Conservation (phyloP, 768 basidiomycete genomes). For the Pulveroboletus ravenelii region DNA sequence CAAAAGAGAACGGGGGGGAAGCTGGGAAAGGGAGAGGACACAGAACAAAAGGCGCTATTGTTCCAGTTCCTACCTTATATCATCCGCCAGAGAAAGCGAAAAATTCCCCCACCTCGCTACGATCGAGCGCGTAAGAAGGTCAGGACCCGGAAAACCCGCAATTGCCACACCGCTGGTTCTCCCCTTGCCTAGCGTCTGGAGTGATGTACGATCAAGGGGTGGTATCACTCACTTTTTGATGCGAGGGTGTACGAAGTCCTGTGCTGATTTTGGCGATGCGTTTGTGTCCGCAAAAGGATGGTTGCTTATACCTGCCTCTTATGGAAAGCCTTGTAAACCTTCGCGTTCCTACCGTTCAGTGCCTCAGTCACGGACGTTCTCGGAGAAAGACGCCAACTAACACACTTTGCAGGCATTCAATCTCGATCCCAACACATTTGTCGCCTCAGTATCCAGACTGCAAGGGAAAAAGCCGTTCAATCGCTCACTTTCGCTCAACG, state of each 20-base stretch:
- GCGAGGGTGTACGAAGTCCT: conserved; percentile 12
- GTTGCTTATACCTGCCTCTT: conserved; percentile 9
- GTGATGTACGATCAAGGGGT: background rate
- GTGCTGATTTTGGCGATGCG: conserved; percentile 11
- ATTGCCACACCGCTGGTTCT: background rate
- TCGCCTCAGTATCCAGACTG: background rate
- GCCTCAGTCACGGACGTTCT: too few relatives aligned
- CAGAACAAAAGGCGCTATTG: conserved; percentile 24
- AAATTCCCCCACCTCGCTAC: background rate
- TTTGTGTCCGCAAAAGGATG: conserved; percentile 16
- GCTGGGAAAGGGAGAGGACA: background rate
- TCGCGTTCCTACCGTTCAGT: too few relatives aligned
- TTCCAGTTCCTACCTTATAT: conserved; percentile 24
- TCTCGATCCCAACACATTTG: background rate
- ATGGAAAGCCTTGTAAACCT: background rate
- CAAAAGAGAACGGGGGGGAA: conserved; percentile 12
- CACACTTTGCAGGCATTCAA: background rate
- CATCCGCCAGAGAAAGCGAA: background rate
- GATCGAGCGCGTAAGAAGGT: too few relatives aligned
- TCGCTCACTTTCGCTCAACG: background rate
- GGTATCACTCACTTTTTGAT: background rate
- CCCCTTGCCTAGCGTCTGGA: background rate
- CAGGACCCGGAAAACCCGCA: conserved; percentile 12
- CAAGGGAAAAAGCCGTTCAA: too few relatives aligned
- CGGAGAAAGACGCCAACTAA: background rate